Conservation (phyloP, 805 yeast species). For the Sugiyamaella americana region DNA sequence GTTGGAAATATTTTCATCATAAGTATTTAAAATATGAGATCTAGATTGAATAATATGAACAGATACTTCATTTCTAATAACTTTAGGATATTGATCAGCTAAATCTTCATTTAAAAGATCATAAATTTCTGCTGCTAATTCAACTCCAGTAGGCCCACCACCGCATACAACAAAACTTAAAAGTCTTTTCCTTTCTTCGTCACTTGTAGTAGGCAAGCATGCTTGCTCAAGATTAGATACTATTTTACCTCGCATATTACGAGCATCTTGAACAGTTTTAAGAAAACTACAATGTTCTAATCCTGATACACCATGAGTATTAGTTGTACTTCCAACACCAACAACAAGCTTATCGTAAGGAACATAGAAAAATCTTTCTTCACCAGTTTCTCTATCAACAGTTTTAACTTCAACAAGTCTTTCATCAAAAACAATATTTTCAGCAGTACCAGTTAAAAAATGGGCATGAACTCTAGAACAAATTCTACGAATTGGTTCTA, state of each 20-base stretch:
- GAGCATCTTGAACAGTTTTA: conserved; percentile 63
- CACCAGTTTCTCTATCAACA: conserved; percentile 37
- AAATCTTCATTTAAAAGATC: conserved; percentile 63
- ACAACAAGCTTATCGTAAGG: conserved; percentile 68
- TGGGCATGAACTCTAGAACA: conserved; percentile 51
- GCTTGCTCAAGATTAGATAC: conserved; percentile 54
- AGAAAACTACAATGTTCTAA: conserved; percentile 53
- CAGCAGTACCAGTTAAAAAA: conserved; percentile 57
- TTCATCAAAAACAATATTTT: conserved; percentile 49
- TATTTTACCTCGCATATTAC: conserved; percentile 48
- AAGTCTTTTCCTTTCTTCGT: conserved; percentile 54
- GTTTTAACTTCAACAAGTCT: conserved; percentile 52
- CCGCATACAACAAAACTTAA: conserved; percentile 64
- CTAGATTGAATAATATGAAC: conserved; percentile 67
- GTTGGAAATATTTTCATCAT: conserved; percentile 57
- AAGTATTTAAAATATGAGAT: conserved; percentile 60
- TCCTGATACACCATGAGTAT: conserved; percentile 70
- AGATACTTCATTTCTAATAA: conserved; percentile 55
- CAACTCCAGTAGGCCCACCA: conserved; percentile 74
- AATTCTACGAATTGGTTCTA: conserved; percentile 58
- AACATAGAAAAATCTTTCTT: conserved; percentile 43
- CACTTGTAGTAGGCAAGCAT: conserved; percentile 57
- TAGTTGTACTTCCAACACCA: conserved; percentile 63
- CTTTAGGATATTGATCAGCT: conserved; percentile 49
- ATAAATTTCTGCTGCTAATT: conserved; percentile 64